phyloP scores from a whole-genome alignment of 805 yeast genomes.

The Ogataea angusta region DNA sequence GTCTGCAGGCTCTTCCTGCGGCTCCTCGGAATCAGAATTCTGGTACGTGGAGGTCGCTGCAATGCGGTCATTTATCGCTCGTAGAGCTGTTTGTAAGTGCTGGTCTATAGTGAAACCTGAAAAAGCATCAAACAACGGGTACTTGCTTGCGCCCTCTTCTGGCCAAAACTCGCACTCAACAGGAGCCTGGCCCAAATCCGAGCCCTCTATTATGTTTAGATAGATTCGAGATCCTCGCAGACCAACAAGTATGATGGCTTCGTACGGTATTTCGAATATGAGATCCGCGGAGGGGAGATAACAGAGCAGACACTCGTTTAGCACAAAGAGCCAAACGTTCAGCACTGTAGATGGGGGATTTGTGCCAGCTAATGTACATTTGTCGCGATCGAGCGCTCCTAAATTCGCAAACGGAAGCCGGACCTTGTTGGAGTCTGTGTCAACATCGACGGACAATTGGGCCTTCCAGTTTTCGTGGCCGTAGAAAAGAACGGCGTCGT shows the following conservation, averaged over 20 bases:
- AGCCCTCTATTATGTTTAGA: conserved; percentile 9
- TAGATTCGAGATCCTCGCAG: conserved; percentile 15
- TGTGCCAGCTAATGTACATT: not conserved
- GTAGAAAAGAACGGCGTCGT: conserved; percentile 17
- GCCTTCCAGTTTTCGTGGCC: conserved; percentile 18
- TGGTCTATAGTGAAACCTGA: conserved; percentile 12
- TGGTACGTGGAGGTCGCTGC: conserved; percentile 14
- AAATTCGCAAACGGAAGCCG: conserved; percentile 11
- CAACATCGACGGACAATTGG: conserved; percentile 10
- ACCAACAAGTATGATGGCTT: conserved; percentile 18
- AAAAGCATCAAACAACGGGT: conserved; percentile 26
- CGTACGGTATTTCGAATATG: conserved; percentile 23
- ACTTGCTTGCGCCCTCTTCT: conserved; percentile 2
- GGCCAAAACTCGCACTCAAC: conserved; percentile 18
- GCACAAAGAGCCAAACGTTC: conserved; percentile 24
- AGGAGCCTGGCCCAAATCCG: conserved; percentile 6
- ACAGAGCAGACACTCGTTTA: conserved; percentile 22
- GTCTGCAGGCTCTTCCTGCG: conserved; percentile 3
- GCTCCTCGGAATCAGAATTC: conserved; percentile 16
- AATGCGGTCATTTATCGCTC: conserved; percentile 24
- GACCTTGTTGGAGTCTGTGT: conserved; percentile 1
- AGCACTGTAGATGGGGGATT: conserved; percentile 2
- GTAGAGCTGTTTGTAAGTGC: conserved; percentile 20
- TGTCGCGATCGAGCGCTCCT: not conserved
- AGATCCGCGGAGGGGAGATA: conserved; percentile 15